These are phyloP conservation scores for Alternaria sp. DNA, from an alignment of 2,329 filamentous ascomycete species.

Conservation along the genomic window DNA sequence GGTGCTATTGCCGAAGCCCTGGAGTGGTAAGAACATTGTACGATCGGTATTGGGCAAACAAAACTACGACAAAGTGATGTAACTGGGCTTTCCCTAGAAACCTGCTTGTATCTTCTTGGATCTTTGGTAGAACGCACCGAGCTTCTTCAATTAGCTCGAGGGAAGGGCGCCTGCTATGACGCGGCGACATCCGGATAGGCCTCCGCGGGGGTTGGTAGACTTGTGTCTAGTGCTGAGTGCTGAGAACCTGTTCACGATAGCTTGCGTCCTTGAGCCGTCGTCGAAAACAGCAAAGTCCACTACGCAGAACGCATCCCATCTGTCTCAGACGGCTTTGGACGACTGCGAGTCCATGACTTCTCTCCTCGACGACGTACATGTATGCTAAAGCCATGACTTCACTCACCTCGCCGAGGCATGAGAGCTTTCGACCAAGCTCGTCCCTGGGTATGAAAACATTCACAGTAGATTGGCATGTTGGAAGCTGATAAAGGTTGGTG, in stretches of 20 bases:
- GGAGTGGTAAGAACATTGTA: not conserved
- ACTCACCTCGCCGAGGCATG: not conserved
- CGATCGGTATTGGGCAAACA: not conserved
- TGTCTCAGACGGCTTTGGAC: not conserved
- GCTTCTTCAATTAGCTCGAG: not conserved
- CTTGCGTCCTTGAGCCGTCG: not conserved
- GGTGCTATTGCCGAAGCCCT: too few species aligned
- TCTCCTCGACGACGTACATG: not conserved
- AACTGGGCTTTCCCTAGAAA: not conserved
- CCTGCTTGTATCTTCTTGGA: not conserved
- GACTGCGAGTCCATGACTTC: not conserved
- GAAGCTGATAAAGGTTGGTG: not conserved
- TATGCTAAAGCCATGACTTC: not conserved
- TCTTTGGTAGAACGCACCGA: not conserved
- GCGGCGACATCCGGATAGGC: constrained; percentile 1
- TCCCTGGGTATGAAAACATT: not conserved
- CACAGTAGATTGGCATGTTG: not conserved
- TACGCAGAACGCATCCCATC: not conserved
- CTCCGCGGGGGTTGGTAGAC: not conserved
- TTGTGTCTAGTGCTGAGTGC: not conserved
- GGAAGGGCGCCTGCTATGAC: constrained; percentile 4
- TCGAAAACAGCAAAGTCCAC: not conserved
- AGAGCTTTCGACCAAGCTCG: not conserved
- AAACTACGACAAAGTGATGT: not conserved
- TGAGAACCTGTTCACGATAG: constrained; percentile 1